Evolutionary conservation across 306 rosid species (phyloP).

Genomic region (Prunus dulcis): DNA sequence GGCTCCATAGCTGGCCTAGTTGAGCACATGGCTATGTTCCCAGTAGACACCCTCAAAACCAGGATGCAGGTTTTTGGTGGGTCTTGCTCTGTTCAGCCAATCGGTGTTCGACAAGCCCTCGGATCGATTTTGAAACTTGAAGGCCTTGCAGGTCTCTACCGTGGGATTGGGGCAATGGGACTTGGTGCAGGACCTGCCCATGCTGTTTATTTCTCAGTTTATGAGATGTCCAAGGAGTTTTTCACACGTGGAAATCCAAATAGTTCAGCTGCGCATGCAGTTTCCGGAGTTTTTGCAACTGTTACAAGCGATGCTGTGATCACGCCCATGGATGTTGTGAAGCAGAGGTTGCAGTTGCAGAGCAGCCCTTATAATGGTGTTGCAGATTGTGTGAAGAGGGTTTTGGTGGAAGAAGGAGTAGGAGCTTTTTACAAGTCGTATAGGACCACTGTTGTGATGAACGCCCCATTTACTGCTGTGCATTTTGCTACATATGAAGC

Average conservation of each 20-base stretch:
- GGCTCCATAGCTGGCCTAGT: constrained; percentile 76
- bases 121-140: constrained; percentile 59
- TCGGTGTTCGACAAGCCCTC: constrained; percentile 60
- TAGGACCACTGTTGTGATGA: constrained; percentile 80
- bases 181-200: constrained; percentile 96
- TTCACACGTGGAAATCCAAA: constrained; percentile 46
- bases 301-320: constrained; percentile 78
- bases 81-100: constrained; percentile 59
- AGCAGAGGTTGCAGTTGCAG: constrained; percentile 81
- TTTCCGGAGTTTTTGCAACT: constrained; percentile 75
- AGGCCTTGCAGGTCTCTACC: constrained; percentile 68
- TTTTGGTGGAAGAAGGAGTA: constrained; percentile 69
- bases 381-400: constrained; percentile 65
- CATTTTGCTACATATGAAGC: constrained; percentile 75
- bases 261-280: constrained; percentile 50
- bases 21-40: constrained; percentile 92
- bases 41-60: constrained; percentile 88
- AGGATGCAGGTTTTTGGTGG: constrained; percentile 66
- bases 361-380: constrained; percentile 73
- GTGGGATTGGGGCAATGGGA: constrained; percentile 84
- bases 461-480: constrained; percentile 77
- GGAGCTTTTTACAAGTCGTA: constrained; percentile 76
- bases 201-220: constrained; percentile 77
- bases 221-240: constrained; percentile 56
- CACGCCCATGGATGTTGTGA: constrained; percentile 94